These are phyloP conservation scores for Scedosporium aurantiacum DNA, from an alignment of 2,329 filamentous ascomycete species.

Conservation along the genomic window DNA sequence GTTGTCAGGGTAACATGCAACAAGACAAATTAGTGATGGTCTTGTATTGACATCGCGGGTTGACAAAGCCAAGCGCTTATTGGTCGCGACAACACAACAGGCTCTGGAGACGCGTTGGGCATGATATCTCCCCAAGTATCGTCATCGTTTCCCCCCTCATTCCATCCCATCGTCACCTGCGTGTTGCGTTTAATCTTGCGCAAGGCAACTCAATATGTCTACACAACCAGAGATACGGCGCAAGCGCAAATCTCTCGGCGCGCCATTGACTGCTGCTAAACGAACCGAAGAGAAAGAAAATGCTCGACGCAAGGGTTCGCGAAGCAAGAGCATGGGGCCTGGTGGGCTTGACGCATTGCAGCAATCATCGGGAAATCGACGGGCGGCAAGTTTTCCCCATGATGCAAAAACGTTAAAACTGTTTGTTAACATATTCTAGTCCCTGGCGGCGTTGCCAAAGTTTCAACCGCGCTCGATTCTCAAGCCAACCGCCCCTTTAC, in stretches of 20 bases:
- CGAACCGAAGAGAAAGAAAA: slow-evolving; percentile 62
- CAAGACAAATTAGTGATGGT: neutral
- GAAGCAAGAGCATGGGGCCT: slow-evolving; percentile 93
- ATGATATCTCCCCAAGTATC: slow-evolving; percentile 8
- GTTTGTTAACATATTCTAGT: slow-evolving; percentile 26
- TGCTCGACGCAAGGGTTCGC: slow-evolving; percentile 59
- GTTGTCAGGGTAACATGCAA: slow-evolving; percentile 4
- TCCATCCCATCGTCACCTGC: neutral
- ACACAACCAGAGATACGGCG: slow-evolving; percentile 47
- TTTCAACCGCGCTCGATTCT: slow-evolving; percentile 59
- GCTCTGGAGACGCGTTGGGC: neutral
- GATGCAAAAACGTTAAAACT: neutral
- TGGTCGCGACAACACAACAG: slow-evolving; percentile 2
- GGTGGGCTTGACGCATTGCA: slow-evolving; percentile 78
- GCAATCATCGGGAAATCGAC: slow-evolving; percentile 62
- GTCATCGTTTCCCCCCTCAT: slow-evolving; percentile 16
- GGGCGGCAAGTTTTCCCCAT: slow-evolving; percentile 50
- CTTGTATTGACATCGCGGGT: neutral
- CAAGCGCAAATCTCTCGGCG: slow-evolving; percentile 61
- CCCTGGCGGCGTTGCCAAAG: slow-evolving; percentile 39
- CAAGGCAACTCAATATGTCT: slow-evolving; percentile 21
- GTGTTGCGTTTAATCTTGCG: neutral
- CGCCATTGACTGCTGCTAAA: slow-evolving; percentile 37
- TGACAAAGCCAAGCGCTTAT: neutral
- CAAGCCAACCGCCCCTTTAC: slow-evolving; percentile 63